A percentile compares a stretch with the other conserved stretches of the same genome.
These are phyloP conservation scores for Calycina marina DNA, from an alignment of 2,329 filamentous ascomycete genomes.

Conservation along the genomic window DNA sequence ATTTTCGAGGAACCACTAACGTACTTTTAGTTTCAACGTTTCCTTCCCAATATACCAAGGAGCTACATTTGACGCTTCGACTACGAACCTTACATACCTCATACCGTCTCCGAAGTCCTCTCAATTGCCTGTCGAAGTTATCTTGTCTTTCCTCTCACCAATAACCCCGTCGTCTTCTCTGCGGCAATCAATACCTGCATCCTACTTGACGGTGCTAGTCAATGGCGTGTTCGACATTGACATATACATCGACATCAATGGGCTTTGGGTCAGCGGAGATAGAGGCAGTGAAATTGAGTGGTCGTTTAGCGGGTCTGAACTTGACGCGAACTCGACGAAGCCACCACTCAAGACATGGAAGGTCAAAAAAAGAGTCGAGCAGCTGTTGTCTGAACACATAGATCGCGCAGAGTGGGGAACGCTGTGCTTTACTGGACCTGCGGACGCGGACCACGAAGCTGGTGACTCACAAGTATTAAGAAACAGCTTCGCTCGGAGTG, in stretches of 20 bases:
- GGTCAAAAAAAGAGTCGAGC: constrained; percentile 42
- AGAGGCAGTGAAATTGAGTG: constrained; percentile 55
- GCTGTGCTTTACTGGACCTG: constrained; percentile 60
- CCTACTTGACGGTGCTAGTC: constrained; percentile 59
- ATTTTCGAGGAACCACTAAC: background rate
- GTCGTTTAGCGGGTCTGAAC: constrained; percentile 37
- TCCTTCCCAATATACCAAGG: constrained; percentile 44
- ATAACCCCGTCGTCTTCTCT: constrained; percentile 21
- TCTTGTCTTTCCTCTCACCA: constrained; percentile 37
- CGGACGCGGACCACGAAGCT: constrained; percentile 52
- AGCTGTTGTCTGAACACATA: constrained; percentile 57
- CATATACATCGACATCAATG: constrained; percentile 54
- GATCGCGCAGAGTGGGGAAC: constrained; percentile 79
- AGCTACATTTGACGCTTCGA: constrained; percentile 52
- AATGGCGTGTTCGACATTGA: constrained; percentile 50
- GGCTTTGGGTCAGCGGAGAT: constrained; percentile 72
- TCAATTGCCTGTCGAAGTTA: constrained; percentile 34
- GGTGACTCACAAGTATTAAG: constrained; percentile 53
- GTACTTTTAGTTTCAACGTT: constrained; percentile 36
- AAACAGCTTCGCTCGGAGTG: constrained; percentile 52
- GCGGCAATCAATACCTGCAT: constrained; percentile 41
- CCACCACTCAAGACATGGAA: constrained; percentile 49
- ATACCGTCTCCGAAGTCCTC: constrained; percentile 31
- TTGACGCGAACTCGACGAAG: constrained; percentile 23
- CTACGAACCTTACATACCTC: constrained; percentile 52